Percentiles rank a stretch among this genome's conserved stretches.
These are phyloP conservation scores for Saccharomycopsis fibuligera DNA, from an alignment of 805 yeast species.

Conservation along the genomic window DNA sequence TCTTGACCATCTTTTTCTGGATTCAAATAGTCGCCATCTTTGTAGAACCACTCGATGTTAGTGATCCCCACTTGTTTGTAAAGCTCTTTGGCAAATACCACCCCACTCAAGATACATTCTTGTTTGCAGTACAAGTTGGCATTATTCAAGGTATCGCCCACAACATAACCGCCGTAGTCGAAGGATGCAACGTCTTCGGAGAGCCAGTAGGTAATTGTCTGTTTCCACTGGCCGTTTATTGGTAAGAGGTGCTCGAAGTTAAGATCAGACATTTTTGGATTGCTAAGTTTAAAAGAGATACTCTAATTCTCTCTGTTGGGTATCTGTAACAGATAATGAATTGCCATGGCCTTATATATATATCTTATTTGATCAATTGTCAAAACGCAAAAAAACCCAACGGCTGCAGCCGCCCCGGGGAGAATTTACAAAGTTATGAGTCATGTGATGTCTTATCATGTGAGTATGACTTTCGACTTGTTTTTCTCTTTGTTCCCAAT, in stretches of 20 bases:
- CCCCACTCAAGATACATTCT: slow-evolving; percentile 73
- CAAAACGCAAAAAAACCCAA: no score
- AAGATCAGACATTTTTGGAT: not conserved
- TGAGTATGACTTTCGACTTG: no score
- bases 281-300: no score
- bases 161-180: slow-evolving; percentile 92
- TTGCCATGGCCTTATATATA: no score
- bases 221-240: slow-evolving; percentile 73
- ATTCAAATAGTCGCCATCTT: slow-evolving; percentile 60
- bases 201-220: slow-evolving; percentile 66
- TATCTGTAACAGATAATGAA: no score
- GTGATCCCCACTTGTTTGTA: slow-evolving; percentile 64
- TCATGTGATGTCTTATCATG: no score
- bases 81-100: slow-evolving; percentile 85
- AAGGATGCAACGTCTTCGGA: slow-evolving; percentile 89
- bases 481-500: no score
- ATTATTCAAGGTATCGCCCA: slow-evolving; percentile 64
- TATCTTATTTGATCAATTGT: no score
- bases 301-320: no score
- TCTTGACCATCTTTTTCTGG: slow-evolving; percentile 30
- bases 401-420: no score
- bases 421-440: no score
- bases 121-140: slow-evolving; percentile 82
- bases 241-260: slow-evolving; percentile 55
- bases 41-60: slow-evolving; percentile 59